phyloP scores from a whole-genome alignment of 1,139 yeast species.

The Yamadazyma pseudoaaseri region DNA sequence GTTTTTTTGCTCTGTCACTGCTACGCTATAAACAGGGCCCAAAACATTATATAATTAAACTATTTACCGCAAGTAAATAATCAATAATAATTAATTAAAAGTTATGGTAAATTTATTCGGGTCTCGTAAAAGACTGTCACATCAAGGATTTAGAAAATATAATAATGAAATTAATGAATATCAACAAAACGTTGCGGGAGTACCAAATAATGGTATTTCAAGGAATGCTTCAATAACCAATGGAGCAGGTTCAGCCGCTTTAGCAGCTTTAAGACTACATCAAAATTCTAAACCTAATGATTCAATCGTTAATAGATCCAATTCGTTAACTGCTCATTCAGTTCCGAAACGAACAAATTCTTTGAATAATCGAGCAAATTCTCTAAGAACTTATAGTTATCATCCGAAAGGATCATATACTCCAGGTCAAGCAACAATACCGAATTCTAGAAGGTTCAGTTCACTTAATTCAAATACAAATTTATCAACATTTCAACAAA shows the following conservation, averaged over 20 bases:
- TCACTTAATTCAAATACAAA: slow-evolving; percentile 12
- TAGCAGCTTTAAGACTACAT: slow-evolving; percentile 42
- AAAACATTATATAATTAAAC: no score
- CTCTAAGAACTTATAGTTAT: slow-evolving; percentile 37
- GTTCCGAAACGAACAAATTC: slow-evolving; percentile 2
- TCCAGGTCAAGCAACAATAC: slow-evolving; percentile 25
- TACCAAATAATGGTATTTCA: slow-evolving; percentile 20
- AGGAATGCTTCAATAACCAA: slow-evolving; percentile 12
- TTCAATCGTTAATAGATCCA: slow-evolving; percentile 9
- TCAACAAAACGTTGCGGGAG: slow-evolving; percentile 21
- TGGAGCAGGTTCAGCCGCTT: slow-evolving; percentile 48
- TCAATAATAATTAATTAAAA: no score
- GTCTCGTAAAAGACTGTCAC: slow-evolving; percentile 4
- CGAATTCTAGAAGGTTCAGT: slow-evolving; percentile 22
- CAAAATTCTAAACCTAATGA: slow-evolving; percentile 15
- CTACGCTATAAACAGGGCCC: no score
- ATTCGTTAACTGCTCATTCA: slow-evolving; percentile 9
- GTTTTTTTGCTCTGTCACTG: no score
- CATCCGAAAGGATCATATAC: slow-evolving; percentile 43
- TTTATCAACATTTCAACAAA: slow-evolving; percentile 6
- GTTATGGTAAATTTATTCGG: no score
- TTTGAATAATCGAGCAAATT: slow-evolving; percentile 14
- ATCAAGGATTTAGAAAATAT: slow-evolving; percentile 41
- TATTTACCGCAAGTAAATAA: no score
- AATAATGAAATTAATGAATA: slow-evolving; percentile 31